Base-by-base conservation (phyloP, 495 filamentous ascomycete species). In the Podospora bellae-mahoneyi region DNA sequence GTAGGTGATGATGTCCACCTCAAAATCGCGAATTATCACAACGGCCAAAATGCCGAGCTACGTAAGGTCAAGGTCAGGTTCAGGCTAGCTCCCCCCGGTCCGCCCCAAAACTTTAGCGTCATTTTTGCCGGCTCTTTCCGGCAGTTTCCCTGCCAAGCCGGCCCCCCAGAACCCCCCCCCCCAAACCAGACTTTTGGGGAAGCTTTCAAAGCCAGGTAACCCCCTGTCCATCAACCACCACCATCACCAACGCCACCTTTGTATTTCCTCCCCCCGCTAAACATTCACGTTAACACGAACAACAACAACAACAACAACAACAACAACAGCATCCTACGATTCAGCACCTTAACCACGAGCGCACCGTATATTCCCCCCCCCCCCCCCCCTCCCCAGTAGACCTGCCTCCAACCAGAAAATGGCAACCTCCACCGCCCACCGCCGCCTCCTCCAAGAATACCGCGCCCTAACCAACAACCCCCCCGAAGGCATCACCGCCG, bases 391-490 rank as follows among this genome's bases (percentile, higher is more conserved):
- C 30, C n/a, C n/a, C n/a, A 23, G 20, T 1, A 23, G 20, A 23
- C 23, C 23, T 23, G 23, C 23, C 23, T 1, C 23, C 23, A 23
- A 23, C 23, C 23, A 23, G 23, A 48, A 1, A 2, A 53, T 27
- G 58, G 58, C 58, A 6, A 18, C 20, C 15, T 84, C 87, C 56
- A 87, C 89, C 66, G 93, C 95, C 69, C 92, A 94, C 76, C 94
- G 94, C 71, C 95, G 95, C 57, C 91, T 99, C 69, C 93, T 97
- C 79, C 91, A 94, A 81, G 95, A 99, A 83, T 99, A 99, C 90
- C 90, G 90, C 71, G 89, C 83, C 55, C 76, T 84, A 13, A 81
- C 81, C 69, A 90, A 87, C 75, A 92, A 92, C 81, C 89, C 92
- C 2, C 92, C 93, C 13, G 92, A 96, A 60, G 96, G 95, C 71